Conservation (phyloP, 441 rosid species). For the Erodium trifolium region DNA sequence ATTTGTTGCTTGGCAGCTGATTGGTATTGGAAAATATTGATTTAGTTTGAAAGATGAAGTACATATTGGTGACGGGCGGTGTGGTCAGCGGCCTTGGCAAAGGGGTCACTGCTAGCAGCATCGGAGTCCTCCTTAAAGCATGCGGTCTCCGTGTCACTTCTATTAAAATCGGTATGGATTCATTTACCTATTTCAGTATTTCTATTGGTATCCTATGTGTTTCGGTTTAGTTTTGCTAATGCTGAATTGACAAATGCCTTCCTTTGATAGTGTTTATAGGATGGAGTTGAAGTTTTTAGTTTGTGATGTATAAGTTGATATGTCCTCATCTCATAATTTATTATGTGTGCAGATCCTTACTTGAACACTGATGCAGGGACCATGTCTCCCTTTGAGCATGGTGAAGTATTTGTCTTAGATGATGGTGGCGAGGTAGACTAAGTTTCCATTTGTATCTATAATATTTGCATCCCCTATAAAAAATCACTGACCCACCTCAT, state of each 20-base stretch:
- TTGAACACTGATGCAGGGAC: constrained; percentile 98
- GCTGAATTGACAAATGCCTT: not conserved
- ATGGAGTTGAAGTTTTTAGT: not conserved
- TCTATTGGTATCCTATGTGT: no score
- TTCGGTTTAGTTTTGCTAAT: not conserved
- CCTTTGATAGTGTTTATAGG: not conserved
- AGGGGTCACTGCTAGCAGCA: constrained; percentile 66
- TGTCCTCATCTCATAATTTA: not conserved
- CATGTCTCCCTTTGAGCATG: constrained; percentile 97
- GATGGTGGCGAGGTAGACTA: constrained; percentile 93
- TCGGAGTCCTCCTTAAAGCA: constrained; percentile 56
- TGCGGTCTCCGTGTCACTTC: constrained; percentile 75
- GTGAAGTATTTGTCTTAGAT: constrained; percentile 93
- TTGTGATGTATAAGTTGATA: not conserved
- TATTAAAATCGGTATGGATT: constrained; percentile 57
- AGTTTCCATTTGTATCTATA: not conserved
- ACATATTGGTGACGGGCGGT: constrained; percentile 82
- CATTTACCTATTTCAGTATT: not conserved
- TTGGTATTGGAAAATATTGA: not conserved
- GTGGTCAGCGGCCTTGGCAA: constrained; percentile 66
- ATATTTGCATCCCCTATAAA: not conserved
- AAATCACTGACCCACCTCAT: not conserved
- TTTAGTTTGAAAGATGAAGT: constrained; percentile 42
- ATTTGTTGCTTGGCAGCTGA: not conserved
- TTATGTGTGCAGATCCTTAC: constrained; percentile 65